These are phyloP conservation scores for Taiwanofungus camphoratus DNA, from an alignment of 1,284 basidiomycete genomes.

Conservation along the genomic window DNA sequence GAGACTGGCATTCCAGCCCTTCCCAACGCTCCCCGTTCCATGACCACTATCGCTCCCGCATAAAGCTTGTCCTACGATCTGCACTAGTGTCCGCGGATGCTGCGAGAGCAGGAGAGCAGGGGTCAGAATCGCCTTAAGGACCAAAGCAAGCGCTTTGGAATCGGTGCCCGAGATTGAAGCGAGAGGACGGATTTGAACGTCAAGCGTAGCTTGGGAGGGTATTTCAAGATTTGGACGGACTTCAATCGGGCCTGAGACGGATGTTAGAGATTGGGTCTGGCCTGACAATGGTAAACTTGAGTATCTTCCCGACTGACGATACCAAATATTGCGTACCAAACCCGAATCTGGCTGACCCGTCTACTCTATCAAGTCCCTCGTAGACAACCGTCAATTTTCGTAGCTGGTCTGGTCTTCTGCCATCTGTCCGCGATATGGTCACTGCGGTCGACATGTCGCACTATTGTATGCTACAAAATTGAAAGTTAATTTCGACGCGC, in stretches of 20 bases:
- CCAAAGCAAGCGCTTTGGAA: slow-evolving; percentile 49
- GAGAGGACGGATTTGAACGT: slow-evolving; percentile 63
- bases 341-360: slow-evolving; percentile 61
- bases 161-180: slow-evolving; percentile 60
- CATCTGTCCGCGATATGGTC: slow-evolving; percentile 21
- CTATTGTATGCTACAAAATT: neutral
- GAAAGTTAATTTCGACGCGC: neutral
- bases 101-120: slow-evolving; percentile 55
- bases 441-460: neutral
- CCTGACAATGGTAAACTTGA: slow-evolving; percentile 26
- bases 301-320: neutral
- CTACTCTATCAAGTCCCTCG: slow-evolving; percentile 51
- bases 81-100: slow-evolving; percentile 63
- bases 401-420: slow-evolving; percentile 22
- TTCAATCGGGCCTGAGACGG: slow-evolving; percentile 74
- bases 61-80: slow-evolving; percentile 63
- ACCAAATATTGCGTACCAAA: slow-evolving; percentile 45
- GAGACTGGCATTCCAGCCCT: slow-evolving; percentile 26
- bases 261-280: slow-evolving; percentile 49
- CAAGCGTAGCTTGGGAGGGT: slow-evolving; percentile 66
- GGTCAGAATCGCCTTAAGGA: slow-evolving; percentile 49
- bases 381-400: slow-evolving; percentile 27
- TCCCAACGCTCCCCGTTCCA: slow-evolving; percentile 22
- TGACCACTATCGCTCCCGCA: slow-evolving; percentile 28
- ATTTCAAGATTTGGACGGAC: slow-evolving; percentile 59